Conservation (phyloP, 345 rosid genomes). For the Citrus hindsii region DNA sequence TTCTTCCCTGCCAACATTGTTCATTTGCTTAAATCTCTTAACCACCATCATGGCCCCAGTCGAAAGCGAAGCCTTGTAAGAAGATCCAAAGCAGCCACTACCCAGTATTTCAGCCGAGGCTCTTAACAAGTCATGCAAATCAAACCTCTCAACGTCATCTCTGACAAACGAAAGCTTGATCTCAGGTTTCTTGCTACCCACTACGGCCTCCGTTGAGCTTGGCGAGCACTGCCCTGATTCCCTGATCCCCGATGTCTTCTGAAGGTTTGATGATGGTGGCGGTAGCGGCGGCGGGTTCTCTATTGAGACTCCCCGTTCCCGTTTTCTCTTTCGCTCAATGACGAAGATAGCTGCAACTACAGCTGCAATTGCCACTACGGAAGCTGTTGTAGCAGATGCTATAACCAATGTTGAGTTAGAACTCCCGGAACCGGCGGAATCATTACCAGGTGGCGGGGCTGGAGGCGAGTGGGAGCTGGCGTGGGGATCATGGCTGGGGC, state of each 20-base stretch:
- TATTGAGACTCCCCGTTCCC: conserved; percentile 11
- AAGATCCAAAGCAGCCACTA: conserved; percentile 79
- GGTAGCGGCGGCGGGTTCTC: conserved; percentile 40
- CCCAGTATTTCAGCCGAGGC: conserved; percentile 92
- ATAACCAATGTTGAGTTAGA: conserved; percentile 4
- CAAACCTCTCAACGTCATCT: conserved; percentile 69
- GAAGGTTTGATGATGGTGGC: conserved; percentile 41
- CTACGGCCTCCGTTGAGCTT: conserved; percentile 16
- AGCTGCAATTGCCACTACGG: conserved; percentile 15
- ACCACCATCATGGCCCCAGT: conserved; percentile 67
- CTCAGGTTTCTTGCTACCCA: conserved; percentile 30
- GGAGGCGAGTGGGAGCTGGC: neutral
- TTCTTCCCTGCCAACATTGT: conserved; percentile 71
- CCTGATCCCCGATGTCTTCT: conserved; percentile 35
- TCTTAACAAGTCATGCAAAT: conserved; percentile 67
- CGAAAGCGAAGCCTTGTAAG: conserved; percentile 62
- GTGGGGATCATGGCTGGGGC: neutral
- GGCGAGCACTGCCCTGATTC: conserved; percentile 21
- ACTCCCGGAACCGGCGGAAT: conserved; percentile 11
- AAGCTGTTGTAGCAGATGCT: conserved; percentile 25
- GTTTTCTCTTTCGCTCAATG: conserved; percentile 11
- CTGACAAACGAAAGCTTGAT: conserved; percentile 51
- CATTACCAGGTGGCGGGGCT: neutral
- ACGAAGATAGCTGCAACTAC: conserved; percentile 17
- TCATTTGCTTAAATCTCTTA: conserved; percentile 84